phyloP scores from a whole-genome alignment of 2,329 filamentous ascomycete genomes.

The Pestalotiopsis sp. region DNA sequence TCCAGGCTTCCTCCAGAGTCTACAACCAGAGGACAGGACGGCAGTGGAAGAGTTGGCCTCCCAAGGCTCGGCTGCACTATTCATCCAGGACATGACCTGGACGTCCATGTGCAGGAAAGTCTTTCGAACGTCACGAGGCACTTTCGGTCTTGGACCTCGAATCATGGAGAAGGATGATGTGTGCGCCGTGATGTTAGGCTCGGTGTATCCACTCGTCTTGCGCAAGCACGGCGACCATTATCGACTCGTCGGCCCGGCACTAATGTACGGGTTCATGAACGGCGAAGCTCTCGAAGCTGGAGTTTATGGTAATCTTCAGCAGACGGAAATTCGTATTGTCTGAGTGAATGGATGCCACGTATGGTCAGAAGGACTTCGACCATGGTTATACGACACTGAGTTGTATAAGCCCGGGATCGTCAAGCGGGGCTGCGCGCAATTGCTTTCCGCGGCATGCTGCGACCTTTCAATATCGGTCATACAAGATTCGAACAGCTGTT shows the following conservation, averaged over 20 bases:
- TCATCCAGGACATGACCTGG: constrained; percentile 10
- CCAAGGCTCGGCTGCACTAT: background rate
- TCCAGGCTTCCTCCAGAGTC: background rate
- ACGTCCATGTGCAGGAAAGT: constrained; percentile 9
- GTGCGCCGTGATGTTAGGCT: background rate
- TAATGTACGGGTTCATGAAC: constrained; percentile 4
- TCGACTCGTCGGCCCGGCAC: constrained; percentile 1
- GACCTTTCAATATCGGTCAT: too few relatives aligned
- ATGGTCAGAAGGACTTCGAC: too few relatives aligned
- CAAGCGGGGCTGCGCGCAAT: too few relatives aligned
- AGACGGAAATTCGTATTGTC: background rate
- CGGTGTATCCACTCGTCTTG: constrained; percentile 4
- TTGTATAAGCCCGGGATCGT: background rate
- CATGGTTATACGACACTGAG: background rate
- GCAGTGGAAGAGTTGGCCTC: background rate
- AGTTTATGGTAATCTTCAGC: background rate
- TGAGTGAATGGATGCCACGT: background rate
- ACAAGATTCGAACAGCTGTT: too few relatives aligned
- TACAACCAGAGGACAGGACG: background rate
- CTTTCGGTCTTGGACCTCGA: background rate
- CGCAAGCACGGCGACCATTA: background rate
- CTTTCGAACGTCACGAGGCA: background rate
- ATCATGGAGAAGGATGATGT: constrained; percentile 6
- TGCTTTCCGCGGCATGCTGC: too few relatives aligned
- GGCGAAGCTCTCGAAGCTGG: background rate